A percentile compares a stretch with the other conserved stretches of the same genome.
Evolutionary conservation across 306 rosid genomes (phyloP).

Genomic region (Benincasa hispida): DNA sequence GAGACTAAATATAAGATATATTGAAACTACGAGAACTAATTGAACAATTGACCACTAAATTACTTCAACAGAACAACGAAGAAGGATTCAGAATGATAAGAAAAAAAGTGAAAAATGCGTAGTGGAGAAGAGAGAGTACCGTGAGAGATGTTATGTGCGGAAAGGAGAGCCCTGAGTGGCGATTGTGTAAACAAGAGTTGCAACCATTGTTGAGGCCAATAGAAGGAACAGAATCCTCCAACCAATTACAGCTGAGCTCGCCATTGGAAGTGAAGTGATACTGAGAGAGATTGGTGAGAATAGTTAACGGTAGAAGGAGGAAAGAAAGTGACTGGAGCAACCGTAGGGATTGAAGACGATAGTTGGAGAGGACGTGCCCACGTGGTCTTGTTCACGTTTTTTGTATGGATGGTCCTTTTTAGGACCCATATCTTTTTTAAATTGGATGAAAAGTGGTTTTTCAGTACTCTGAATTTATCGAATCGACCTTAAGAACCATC

Average conservation of each 20-base stretch:
- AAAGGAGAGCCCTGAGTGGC: slow-evolving; percentile 52
- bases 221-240: slow-evolving; percentile 31
- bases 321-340: no score
- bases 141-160: slow-evolving; percentile 44
- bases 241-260: slow-evolving; percentile 25
- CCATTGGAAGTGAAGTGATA: slow-evolving; percentile 16
- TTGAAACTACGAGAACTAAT: no score
- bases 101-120: not conserved
- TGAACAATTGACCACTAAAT: not conserved
- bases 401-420: no score
- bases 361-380: no score
- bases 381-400: no score
- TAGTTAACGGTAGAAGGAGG: no score
- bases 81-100: not conserved
- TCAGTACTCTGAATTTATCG: no score
- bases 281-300: not conserved
- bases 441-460: no score
- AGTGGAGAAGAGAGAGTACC: slow-evolving; percentile 26
- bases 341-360: no score
- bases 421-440: no score
- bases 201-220: slow-evolving; percentile 35
- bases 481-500: no score
- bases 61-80: not conserved
- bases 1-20: no score
- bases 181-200: slow-evolving; percentile 44